A percentile compares a stretch with the other conserved stretches of the same genome.
Evolutionary conservation across 257 asterid species (phyloP).

Genomic region (Nicotiana otophora): DNA sequence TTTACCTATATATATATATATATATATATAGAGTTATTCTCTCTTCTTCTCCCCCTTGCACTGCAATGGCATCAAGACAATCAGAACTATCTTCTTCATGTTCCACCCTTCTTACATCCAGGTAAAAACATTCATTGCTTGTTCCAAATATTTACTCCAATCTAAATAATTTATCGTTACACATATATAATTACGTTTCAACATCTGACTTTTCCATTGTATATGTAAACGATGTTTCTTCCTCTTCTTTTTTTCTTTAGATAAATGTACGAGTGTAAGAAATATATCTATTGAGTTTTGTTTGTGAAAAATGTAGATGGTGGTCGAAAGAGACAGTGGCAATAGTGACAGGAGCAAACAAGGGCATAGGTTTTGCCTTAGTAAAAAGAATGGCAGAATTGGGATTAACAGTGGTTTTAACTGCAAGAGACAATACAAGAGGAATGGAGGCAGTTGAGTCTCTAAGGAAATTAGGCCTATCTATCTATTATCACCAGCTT

Average conservation of each 20-base stretch:
- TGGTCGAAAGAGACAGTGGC: conserved; percentile 77
- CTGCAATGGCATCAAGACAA: conserved; percentile 21
- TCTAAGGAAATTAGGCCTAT: conserved; percentile 30
- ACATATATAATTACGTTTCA: not conserved
- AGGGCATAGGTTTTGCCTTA: conserved; percentile 64
- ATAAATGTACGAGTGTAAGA: not conserved
- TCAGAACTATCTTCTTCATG: conserved; percentile 19
- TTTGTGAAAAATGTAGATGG: conserved; percentile 40
- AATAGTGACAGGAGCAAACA: conserved; percentile 72
- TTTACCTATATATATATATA: not conserved
- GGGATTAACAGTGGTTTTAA: conserved; percentile 65
- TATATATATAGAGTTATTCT: not conserved
- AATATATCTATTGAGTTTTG: not conserved
- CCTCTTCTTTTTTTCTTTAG: too few relatives aligned
- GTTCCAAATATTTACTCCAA: not conserved
- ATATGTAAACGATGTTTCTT: not conserved
- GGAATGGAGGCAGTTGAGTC: conserved; percentile 51
- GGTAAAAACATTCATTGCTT: conserved; percentile 23
- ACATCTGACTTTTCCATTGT: not conserved
- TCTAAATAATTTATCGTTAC: not conserved
- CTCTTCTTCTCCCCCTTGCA: not conserved
- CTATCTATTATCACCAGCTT: conserved; percentile 47
- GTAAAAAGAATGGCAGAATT: conserved; percentile 54
- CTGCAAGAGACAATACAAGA: conserved; percentile 53
- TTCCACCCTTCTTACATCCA: conserved; percentile 25